phyloP scores from a whole-genome alignment of 2,329 filamentous ascomycete species.

The Venturia aucupariae region DNA sequence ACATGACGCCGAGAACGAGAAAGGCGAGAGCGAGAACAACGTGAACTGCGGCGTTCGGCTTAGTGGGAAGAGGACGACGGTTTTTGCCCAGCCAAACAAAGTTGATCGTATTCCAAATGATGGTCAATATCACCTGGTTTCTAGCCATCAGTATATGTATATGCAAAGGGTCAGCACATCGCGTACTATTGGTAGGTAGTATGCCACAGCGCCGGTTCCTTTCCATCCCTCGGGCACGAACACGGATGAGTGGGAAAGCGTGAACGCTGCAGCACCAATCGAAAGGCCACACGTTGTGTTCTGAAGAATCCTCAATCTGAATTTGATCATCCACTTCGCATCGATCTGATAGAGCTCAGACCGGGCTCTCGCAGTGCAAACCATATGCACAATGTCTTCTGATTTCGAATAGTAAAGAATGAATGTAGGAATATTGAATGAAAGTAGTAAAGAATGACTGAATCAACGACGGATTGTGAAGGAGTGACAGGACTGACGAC shows the following conservation, averaged over 20 bases:
- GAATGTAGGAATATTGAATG: not conserved
- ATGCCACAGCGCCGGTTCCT: not conserved
- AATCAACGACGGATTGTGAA: not conserved
- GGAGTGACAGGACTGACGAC: not conserved
- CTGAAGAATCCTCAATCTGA: not conserved
- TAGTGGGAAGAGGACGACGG: not conserved
- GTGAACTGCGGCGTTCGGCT: not conserved
- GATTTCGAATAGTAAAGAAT: not conserved
- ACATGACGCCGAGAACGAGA: not conserved
- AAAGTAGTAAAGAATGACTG: not conserved
- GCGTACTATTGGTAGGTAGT: not conserved
- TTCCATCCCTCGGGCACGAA: constrained; percentile 3
- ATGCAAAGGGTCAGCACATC: not conserved
- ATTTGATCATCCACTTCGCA: constrained; percentile 1
- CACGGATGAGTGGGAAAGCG: not conserved
- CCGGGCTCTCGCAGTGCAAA: constrained; percentile 2
- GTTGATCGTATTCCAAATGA: not conserved
- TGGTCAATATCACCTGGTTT: constrained; percentile 2
- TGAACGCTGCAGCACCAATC: not conserved
- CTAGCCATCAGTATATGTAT: not conserved
- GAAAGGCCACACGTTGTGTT: not conserved
- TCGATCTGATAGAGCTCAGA: constrained; percentile 6
- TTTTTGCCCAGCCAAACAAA: constrained; percentile 1
- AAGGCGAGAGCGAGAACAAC: not conserved
- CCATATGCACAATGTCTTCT: not conserved